Base-by-base conservation (phyloP, 441 rosid genomes). In the Populus hybrid region DNA sequence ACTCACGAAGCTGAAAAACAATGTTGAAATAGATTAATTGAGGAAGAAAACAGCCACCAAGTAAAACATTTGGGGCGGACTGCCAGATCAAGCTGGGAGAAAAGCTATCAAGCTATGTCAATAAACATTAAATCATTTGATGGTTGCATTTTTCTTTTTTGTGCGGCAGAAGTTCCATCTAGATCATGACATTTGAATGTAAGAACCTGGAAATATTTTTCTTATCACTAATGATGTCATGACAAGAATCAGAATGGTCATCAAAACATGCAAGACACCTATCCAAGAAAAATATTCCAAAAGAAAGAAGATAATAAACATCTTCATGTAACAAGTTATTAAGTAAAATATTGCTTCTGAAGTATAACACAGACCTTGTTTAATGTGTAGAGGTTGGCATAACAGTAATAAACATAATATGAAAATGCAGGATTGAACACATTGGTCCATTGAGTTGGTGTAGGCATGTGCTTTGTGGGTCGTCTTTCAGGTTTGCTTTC, bases 401-500 rank as follows among this genome's bases (percentile, higher is more conserved):
- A 96, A 80, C 98, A 96, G 82, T 96, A 96, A 83, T 96, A 94
- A 19, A 81, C 94, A 82, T 96, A 96, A 85, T 96, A 96, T 6
- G 99, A 94, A 86, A 75, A 96, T 26, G 99, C 98, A 75, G 99
- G 99, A 81, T 96, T 96, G 85, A 91, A 96, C 14, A 88, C 97
- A 72, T 96, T 96, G 75, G 98, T 96, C 99, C 99, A 96, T 69
- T 96, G 94, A 80, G 86, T 88, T 24, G 99, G 99, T 59, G 98
- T 96, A 68, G 98, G 98, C 99, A 96, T 96, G 87, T 96, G 99
- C 82, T 96, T 96, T 9, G 98, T 96, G 64, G 98, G 99, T 57
- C 99, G 98, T 75, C 99, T 92, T 89, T 96, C 98, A 59, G 99
- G 99, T 84, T 96, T 96, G 89, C 95, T 96, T 87, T 96, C 99